These are phyloP conservation scores for Lotmaria passim DNA, from an alignment of 208 protist genomes.

Conservation along the genomic window DNA sequence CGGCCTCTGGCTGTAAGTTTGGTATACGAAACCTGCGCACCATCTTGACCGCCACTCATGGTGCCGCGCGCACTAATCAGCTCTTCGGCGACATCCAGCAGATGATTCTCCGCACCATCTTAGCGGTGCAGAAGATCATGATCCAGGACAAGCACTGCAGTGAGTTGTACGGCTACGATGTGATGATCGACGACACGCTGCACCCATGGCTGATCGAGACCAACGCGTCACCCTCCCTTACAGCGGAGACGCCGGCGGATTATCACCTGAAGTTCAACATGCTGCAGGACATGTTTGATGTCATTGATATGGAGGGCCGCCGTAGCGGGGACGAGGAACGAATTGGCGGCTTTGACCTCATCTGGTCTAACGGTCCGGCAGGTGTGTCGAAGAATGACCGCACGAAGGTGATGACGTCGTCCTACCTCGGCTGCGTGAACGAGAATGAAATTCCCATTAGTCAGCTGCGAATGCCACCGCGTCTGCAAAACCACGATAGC, in stretches of 20 bases:
- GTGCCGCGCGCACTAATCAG: conserved; percentile 77
- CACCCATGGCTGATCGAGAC: conserved; percentile 92
- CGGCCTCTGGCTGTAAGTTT: conserved; percentile 84
- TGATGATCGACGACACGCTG: conserved; percentile 89
- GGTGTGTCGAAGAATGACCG: conserved; percentile 33
- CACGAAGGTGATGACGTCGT: conserved; percentile 26
- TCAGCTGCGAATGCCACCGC: conserved; percentile 81
- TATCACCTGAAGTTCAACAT: conserved; percentile 96
- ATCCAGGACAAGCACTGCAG: conserved; percentile 88
- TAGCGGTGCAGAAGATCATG: conserved; percentile 81
- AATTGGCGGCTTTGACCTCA: conserved; percentile 90
- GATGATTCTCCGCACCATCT: conserved; percentile 89
- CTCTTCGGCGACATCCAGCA: conserved; percentile 94
- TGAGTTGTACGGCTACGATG: conserved; percentile 93
- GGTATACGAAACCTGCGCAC: conserved; percentile 82
- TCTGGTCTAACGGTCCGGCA: conserved; percentile 85
- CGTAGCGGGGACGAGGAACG: conserved; percentile 76
- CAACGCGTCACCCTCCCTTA: conserved; percentile 92
- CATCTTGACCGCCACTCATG: conserved; percentile 87
- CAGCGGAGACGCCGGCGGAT: conserved; percentile 93
- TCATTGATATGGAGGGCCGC: conserved; percentile 88
- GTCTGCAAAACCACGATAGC: conserved; percentile 72
- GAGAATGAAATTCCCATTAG: conserved; percentile 87
- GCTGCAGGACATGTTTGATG: conserved; percentile 93
- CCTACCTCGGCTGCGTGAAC: conserved; percentile 84